Evolutionary conservation across 2,329 filamentous ascomycete genomes (phyloP).

Genomic region (Periconia sp.): DNA sequence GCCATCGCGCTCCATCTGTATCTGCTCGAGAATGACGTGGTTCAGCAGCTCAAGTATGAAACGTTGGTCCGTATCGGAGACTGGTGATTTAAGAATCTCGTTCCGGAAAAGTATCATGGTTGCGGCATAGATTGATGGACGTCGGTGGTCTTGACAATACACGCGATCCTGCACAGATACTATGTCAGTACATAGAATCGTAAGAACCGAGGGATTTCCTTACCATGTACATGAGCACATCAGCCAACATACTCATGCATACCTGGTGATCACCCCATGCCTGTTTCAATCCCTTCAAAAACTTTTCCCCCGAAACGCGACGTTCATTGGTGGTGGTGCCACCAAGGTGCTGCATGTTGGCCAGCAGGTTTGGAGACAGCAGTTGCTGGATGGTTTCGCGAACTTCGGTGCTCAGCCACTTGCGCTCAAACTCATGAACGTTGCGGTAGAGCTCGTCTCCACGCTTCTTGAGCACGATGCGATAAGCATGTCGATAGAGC

Average conservation of each 20-base stretch:
- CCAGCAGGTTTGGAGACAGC: slow-evolving; percentile 70
- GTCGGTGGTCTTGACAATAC: slow-evolving; percentile 71
- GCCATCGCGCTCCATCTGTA: slow-evolving; percentile 88
- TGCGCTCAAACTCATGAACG: slow-evolving; percentile 77
- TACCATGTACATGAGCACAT: slow-evolving; percentile 94
- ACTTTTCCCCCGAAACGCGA: slow-evolving; percentile 77
- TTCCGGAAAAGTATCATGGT: slow-evolving; percentile 89
- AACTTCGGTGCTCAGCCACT: slow-evolving; percentile 77
- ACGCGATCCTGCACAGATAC: slow-evolving; percentile 66
- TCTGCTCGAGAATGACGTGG: slow-evolving; percentile 82
- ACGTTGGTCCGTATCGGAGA: slow-evolving; percentile 47
- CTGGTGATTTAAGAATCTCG: slow-evolving; percentile 69
- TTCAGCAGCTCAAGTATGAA: slow-evolving; percentile 75
- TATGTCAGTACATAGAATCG: slow-evolving; percentile 19
- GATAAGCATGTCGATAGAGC: slow-evolving; percentile 90
- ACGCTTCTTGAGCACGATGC: slow-evolving; percentile 86
- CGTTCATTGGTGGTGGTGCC: slow-evolving; percentile 73
- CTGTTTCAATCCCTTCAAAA: slow-evolving; percentile 73
- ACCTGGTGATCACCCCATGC: slow-evolving; percentile 88
- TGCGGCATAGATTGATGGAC: slow-evolving; percentile 78
- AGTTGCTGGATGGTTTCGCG: slow-evolving; percentile 69
- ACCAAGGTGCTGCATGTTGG: slow-evolving; percentile 51
- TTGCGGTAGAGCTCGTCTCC: slow-evolving; percentile 78
- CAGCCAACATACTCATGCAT: slow-evolving; percentile 94
- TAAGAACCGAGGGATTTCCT: slow-evolving; percentile 25